Conservation (phyloP, 495 filamentous ascomycete species). For the Tuber melanosporum region DNA sequence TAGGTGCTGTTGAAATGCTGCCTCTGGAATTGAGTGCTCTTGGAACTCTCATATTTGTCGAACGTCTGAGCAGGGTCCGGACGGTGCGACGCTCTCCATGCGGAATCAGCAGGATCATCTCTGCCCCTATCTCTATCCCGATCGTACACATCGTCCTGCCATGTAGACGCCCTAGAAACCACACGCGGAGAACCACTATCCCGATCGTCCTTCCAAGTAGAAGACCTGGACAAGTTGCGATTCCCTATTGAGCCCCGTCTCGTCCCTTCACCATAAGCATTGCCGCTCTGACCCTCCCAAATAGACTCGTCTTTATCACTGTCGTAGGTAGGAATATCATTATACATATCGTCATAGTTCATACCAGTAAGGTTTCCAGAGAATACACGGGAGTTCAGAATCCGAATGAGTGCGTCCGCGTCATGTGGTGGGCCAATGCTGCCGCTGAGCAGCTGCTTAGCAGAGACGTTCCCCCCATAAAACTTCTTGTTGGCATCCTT, state of each 20-base stretch:
- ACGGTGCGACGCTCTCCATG: constrained; percentile 33
- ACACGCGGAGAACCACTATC: neutral
- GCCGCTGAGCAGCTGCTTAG: constrained; percentile 73
- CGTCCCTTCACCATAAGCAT: constrained; percentile 68
- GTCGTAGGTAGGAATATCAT: constrained; percentile 89
- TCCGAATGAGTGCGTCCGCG: constrained; percentile 72
- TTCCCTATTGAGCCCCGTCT: constrained; percentile 54
- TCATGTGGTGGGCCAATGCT: constrained; percentile 69
- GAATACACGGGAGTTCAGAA: constrained; percentile 80
- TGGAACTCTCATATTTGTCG: constrained; percentile 42
- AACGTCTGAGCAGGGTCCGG: constrained; percentile 46
- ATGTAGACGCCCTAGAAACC: constrained; percentile 49
- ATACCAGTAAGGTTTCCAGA: constrained; percentile 32
- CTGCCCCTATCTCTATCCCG: constrained; percentile 40
- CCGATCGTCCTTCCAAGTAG: constrained; percentile 14
- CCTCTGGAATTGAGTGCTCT: constrained; percentile 34
- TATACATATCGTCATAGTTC: constrained; percentile 70
- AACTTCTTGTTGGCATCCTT: constrained; percentile 95
- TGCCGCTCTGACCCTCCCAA: constrained; percentile 78
- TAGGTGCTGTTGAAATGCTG: constrained; percentile 40
- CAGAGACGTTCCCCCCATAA: constrained; percentile 74
- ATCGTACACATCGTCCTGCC: constrained; percentile 87
- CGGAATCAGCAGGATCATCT: constrained; percentile 13
- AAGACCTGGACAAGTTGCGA: constrained; percentile 22
- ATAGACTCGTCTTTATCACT: constrained; percentile 80